Base-by-base conservation (phyloP, 2,329 filamentous ascomycete species). In the Coniochaeta sp. region DNA sequence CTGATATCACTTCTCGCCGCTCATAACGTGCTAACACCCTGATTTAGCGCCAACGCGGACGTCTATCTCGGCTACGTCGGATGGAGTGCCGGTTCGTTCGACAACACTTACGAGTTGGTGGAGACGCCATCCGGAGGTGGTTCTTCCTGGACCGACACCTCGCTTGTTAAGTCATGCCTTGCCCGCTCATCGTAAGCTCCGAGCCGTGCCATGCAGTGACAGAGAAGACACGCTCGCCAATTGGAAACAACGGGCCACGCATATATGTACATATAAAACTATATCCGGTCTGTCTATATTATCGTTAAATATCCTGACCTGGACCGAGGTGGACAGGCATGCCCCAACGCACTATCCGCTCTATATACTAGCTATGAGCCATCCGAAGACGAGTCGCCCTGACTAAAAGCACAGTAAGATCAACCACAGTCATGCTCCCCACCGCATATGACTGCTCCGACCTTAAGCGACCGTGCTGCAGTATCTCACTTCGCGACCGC, bases 81-180 rank as follows among this genome's bases (percentile, higher is more conserved):
- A 58, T 80, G 78, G 77, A 75, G 69, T n/a, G 77, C 77, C 12
- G 77, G 78, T 14, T 75, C 73, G 62, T 78, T 79, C 64, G 70
- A 72, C 59, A 64, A 66, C 14, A 69, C 69, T 4, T 79, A 80
- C 61, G 64, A 78, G 47, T 65, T 80, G 55, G 74, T 71, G 24
- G 66, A 79, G 12, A 78, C 77, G 17, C 77, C 77, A 0, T 66
- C 34, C 1, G 31, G 31, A 26, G 22, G 34, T n/a, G 54, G 54
- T 24, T 36, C 31, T 6, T 34, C 31, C 17, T 57, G 54, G 54
- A 57, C 54, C 14, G 52, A 59, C 19, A 40, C 26, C 31, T 26
- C 31, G 12, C 24, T 59, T 28, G 47, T 34, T 31, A 57, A 36
- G 31, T 34, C 54, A 22, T 57, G 54, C 26, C 33, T 57, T 24